Evolutionary conservation across 2,329 filamentous ascomycete genomes (phyloP), one percentile per base, ranked within the genome.

Genomic region (Pyricularia grisea): DNA sequence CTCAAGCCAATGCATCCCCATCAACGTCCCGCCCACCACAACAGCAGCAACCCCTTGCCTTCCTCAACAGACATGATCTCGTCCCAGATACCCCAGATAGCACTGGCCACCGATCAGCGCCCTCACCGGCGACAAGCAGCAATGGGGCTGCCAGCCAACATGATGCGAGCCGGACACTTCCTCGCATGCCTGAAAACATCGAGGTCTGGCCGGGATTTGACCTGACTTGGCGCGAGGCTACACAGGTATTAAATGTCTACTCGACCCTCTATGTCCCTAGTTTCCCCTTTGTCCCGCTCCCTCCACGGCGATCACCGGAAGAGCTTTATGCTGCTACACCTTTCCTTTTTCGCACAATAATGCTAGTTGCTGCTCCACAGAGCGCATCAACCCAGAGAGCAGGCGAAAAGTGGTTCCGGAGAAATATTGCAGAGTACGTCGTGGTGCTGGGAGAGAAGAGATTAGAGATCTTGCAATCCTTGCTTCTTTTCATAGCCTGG

Each of bases 271-370:
- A 78, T 66, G 71, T 75, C 14, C 77, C 77, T 0, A 73, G 75
- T 50, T 82, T 78, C 7, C 80, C 80, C 0, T 82, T 82, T 68
- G 74, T 81, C 1, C 75, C 78, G 1, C 69, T 82, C 1, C 69
- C 75, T 0, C 60, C 68, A 0, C 42, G 69, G 3, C 65, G 75
- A 0, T 73, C 74, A 2, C 75, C 78, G 0, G 71, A 73, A 3
- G 74, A 77, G 0, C 68, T 82, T n/a, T 76, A 77, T 63, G 67
- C 72, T 0, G 71, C 73, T n/a, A 74, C 76, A 6, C 76, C 75
- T 0, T 73, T 81, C 20, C 69, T 82, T 0, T 81, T 82, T 67
- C 79, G 78, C 72, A 76, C 76, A 0, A 74, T 82, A 58, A 73
- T 81, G 58, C 75, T 77, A 4, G 73, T 75, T 0, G 74, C 77